Evolutionary conservation across 2,329 filamentous ascomycete species (phyloP).

Genomic region (Cytospora leucostoma): DNA sequence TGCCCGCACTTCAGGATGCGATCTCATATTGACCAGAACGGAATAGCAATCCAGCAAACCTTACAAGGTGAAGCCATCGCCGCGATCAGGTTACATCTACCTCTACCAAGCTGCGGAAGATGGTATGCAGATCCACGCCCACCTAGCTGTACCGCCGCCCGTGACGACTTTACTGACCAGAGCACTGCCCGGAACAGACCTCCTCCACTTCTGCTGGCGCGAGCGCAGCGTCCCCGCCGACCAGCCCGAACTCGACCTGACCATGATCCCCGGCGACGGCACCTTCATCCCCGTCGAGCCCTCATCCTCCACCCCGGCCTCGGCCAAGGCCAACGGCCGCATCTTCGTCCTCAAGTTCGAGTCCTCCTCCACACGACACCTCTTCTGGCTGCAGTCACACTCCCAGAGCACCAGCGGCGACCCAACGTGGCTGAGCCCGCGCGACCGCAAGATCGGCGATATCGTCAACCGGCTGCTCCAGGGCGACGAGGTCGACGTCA

Average conservation of each 20-base stretch:
- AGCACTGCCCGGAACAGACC: slow-evolving; percentile 53
- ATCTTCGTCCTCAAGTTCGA: slow-evolving; percentile 93
- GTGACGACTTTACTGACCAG: slow-evolving; percentile 1
- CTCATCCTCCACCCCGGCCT: slow-evolving; percentile 55
- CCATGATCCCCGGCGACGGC: slow-evolving; percentile 91
- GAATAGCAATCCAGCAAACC: slow-evolving; percentile 56
- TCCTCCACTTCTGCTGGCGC: slow-evolving; percentile 97
- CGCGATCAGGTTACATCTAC: slow-evolving; percentile 83
- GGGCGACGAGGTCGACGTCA: slow-evolving; percentile 84
- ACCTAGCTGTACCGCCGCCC: not conserved
- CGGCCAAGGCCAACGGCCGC: slow-evolving; percentile 76
- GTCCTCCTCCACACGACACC: slow-evolving; percentile 85
- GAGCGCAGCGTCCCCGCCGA: slow-evolving; percentile 70
- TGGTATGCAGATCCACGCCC: slow-evolving; percentile 48
- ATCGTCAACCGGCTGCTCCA: slow-evolving; percentile 83
- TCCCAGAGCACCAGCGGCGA: slow-evolving; percentile 71
- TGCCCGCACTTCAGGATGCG: not conserved
- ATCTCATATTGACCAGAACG: slow-evolving; percentile 28
- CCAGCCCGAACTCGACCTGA: slow-evolving; percentile 79
- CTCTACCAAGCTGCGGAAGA: slow-evolving; percentile 77
- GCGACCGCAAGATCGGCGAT: slow-evolving; percentile 84
- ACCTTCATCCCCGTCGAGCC: slow-evolving; percentile 80
- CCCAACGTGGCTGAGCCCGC: slow-evolving; percentile 76
- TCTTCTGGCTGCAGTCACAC: slow-evolving; percentile 97
- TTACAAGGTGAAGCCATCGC: slow-evolving; percentile 71